Conservation (phyloP, 768 basidiomycete genomes). For the Pisolithus orientalis region DNA sequence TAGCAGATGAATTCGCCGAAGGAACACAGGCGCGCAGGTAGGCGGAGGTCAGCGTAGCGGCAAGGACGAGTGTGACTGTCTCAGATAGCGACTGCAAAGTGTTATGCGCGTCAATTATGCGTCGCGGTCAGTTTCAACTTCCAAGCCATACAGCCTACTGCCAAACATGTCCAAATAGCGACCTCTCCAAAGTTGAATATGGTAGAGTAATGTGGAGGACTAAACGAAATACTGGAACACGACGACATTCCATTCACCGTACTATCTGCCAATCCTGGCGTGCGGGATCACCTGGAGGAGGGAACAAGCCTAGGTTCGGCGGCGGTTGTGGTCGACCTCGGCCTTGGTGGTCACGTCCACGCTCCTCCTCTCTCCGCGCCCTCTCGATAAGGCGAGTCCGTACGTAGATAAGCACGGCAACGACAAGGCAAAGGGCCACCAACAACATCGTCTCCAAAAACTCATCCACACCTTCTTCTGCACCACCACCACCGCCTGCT, state of each 20-base stretch:
- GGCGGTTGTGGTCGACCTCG: constrained; percentile 6
- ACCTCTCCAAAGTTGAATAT: background rate
- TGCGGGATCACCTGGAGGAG: constrained; percentile 57
- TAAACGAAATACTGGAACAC: background rate
- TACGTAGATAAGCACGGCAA: constrained; percentile 72
- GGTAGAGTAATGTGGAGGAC: background rate
- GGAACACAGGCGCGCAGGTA: no score
- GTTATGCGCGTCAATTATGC: no score
- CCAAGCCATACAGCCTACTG: no score
- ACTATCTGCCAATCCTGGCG: constrained; percentile 62
- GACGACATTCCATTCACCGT: constrained; percentile 16
- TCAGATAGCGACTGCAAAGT: no score
- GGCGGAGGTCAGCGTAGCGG: no score
- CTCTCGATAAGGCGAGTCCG: constrained; percentile 73
- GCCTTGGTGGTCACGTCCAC: constrained; percentile 23
- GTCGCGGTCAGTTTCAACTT: no score
- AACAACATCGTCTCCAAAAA: constrained; percentile 77
- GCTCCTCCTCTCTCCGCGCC: constrained; percentile 54
- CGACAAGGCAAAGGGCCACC: constrained; percentile 62
- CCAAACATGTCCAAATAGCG: no score
- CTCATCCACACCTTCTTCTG: constrained; percentile 59
- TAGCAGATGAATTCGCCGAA: no score
- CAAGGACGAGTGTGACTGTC: no score
- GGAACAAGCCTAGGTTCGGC: constrained; percentile 45
- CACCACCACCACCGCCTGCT: no score